phyloP scores from a whole-genome alignment of 768 basidiomycete genomes.

The Kockovaella imperatae region DNA sequence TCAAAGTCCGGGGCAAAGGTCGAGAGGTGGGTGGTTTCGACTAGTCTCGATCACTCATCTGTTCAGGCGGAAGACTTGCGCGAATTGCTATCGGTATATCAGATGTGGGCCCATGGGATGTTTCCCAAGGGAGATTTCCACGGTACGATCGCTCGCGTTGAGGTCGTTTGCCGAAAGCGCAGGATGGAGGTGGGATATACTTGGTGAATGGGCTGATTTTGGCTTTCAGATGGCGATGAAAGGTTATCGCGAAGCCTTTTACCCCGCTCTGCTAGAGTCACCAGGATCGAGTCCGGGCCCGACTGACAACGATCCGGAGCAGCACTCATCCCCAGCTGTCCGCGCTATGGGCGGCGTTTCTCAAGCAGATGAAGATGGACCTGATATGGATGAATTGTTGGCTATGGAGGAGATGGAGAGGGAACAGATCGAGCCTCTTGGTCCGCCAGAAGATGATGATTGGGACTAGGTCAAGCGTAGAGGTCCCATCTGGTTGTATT shows the following conservation, averaged over 20 bases:
- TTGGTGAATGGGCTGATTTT: neutral
- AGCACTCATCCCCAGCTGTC: constrained; percentile 45
- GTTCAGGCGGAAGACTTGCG: constrained; percentile 69
- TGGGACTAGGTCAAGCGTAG: too few species aligned
- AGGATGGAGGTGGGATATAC: constrained; percentile 77
- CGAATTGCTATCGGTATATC: constrained; percentile 72
- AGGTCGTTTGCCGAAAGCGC: constrained; percentile 77
- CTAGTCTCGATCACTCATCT: neutral
- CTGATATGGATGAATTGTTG: constrained; percentile 32
- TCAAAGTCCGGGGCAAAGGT: constrained; percentile 80
- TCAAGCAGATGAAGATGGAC: constrained; percentile 3
- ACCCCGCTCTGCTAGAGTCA: constrained; percentile 18
- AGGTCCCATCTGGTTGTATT: too few species aligned
- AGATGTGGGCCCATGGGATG: constrained; percentile 89
- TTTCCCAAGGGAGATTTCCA: constrained; percentile 81
- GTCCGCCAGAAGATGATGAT: too few species aligned
- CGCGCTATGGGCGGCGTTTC: neutral
- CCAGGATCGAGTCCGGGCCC: constrained; percentile 47
- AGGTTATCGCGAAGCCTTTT: constrained; percentile 34
- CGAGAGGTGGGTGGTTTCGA: constrained; percentile 64
- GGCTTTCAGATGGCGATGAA: constrained; percentile 21
- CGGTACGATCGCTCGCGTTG: constrained; percentile 76
- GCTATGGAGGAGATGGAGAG: constrained; percentile 67
- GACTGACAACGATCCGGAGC: constrained; percentile 5
- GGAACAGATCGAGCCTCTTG: too few species aligned